Evolutionary conservation across 495 filamentous ascomycete genomes (phyloP).

Genomic region (Penicillium macrosclerotiorum): DNA sequence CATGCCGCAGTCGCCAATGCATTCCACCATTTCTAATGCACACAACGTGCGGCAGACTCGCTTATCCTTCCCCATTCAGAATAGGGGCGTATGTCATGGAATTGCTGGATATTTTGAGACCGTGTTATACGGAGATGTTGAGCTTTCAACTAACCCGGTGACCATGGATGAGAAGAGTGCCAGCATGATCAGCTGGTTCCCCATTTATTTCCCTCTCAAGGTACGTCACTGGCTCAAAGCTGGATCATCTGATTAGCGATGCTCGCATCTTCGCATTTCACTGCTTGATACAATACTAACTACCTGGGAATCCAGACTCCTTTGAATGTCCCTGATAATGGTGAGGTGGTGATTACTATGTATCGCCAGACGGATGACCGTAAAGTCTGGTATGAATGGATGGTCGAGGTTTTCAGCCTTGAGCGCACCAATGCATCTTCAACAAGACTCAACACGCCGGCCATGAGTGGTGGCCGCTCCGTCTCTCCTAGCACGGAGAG

Average conservation of each 20-base stretch:
- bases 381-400: conserved; percentile 99
- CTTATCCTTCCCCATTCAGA: conserved; percentile 66
- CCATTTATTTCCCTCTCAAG: conserved; percentile 96
- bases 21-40: conserved; percentile 61
- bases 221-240: too few species aligned
- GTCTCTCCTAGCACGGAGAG: conserved; percentile 31
- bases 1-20: conserved; percentile 28
- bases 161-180: conserved; percentile 89
- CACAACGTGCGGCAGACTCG: conserved; percentile 81
- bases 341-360: conserved; percentile 85
- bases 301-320: conserved; percentile 63
- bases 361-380: conserved; percentile 92
- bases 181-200: conserved; percentile 99
- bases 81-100: conserved; percentile 84
- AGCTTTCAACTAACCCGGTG: conserved; percentile 89
- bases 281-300: not conserved
- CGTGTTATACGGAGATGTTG: conserved; percentile 77
- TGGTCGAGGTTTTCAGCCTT: conserved; percentile 77
- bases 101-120: conserved; percentile 95
- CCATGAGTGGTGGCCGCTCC: conserved; percentile 34
- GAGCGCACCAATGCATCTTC: conserved; percentile 24
- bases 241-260: not conserved
- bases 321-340: conserved; percentile 79
- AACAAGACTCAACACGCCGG: conserved; percentile 21
- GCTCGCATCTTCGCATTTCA: conserved; percentile 1